Evolutionary conservation across 1,139 yeast genomes (phyloP).

Genomic region (Diutina mesorugosa): DNA sequence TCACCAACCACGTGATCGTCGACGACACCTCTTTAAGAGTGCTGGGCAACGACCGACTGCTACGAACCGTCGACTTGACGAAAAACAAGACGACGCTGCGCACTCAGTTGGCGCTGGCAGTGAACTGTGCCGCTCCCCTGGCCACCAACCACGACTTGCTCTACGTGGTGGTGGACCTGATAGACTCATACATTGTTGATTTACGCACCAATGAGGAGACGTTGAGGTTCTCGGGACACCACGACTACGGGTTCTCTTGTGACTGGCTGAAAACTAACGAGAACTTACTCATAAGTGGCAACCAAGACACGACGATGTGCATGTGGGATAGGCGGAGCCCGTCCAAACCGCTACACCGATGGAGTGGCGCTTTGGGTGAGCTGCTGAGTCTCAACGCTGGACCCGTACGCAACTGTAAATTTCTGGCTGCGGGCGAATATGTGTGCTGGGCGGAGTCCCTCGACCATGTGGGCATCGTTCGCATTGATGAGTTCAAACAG

Average conservation of each 20-base stretch:
- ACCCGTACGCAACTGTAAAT: slow-evolving; percentile 42
- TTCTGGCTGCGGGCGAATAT: slow-evolving; percentile 31
- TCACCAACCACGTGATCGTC: slow-evolving; percentile 39
- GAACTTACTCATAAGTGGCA: slow-evolving; percentile 38
- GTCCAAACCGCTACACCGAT: slow-evolving; percentile 14
- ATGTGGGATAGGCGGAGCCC: slow-evolving; percentile 36
- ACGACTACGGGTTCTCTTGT: slow-evolving; percentile 47
- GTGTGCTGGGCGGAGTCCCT: slow-evolving; percentile 48
- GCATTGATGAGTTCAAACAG: slow-evolving; percentile 17
- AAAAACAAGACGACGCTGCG: slow-evolving; percentile 8
- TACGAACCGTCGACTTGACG: slow-evolving; percentile 27
- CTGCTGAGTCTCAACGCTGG: slow-evolving; percentile 13
- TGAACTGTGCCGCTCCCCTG: slow-evolving; percentile 37
- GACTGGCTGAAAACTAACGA: slow-evolving; percentile 41
- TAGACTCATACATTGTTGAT: slow-evolving; percentile 32
- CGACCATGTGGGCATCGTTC: slow-evolving; percentile 43
- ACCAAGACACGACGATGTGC: slow-evolving; percentile 47
- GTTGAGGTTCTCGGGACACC: slow-evolving; percentile 27
- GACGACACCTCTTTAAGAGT: slow-evolving; percentile 14
- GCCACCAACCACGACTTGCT: slow-evolving; percentile 21
- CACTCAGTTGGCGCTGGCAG: slow-evolving; percentile 27
- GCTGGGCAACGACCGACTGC: slow-evolving; percentile 31
- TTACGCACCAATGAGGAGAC: slow-evolving; percentile 11
- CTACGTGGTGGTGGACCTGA: slow-evolving; percentile 39
- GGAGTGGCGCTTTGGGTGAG: slow-evolving; percentile 25